These are phyloP conservation scores for Ceratopteris richardii DNA, from an alignment of 75 land plant species.

Conservation along the genomic window DNA sequence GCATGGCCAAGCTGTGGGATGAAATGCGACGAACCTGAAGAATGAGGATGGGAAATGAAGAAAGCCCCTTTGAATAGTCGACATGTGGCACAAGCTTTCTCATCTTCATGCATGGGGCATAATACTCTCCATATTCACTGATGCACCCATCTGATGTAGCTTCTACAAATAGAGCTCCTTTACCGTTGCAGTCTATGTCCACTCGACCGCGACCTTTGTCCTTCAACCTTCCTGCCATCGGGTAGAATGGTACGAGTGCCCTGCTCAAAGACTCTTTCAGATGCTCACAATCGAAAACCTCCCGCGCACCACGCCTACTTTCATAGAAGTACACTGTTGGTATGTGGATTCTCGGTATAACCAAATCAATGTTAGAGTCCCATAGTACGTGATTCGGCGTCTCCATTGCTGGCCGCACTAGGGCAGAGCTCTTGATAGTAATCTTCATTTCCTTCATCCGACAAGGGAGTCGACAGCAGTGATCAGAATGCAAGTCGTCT, in stretches of 20 bases:
- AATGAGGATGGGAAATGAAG: constrained; percentile 53
- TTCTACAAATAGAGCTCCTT: constrained; percentile 53
- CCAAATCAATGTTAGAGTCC: constrained; percentile 52
- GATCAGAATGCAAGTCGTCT: no score
- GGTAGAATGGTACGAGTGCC: constrained; percentile 59
- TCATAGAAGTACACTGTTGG: constrained; percentile 50
- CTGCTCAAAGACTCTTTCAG: constrained; percentile 37
- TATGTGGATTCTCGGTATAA: constrained; percentile 31
- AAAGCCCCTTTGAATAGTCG: constrained; percentile 40
- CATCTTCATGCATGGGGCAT: constrained; percentile 41
- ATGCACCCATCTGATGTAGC: constrained; percentile 33
- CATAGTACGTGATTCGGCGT: constrained; percentile 38
- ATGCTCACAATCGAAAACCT: constrained; percentile 31
- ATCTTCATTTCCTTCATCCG: neutral
- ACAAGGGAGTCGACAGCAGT: no score
- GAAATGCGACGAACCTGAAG: no score
- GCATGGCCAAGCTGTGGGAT: no score
- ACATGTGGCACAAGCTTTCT: constrained; percentile 46
- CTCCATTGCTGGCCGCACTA: constrained; percentile 18
- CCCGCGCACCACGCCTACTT: neutral
- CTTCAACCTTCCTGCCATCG: constrained; percentile 61
- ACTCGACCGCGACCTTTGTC: constrained; percentile 29
- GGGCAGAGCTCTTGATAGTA: constrained; percentile 4
- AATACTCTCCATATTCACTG: constrained; percentile 41
- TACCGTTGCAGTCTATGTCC: constrained; percentile 55